These are phyloP conservation scores for Monilinia fructigena DNA, from an alignment of 2,329 filamentous ascomycete genomes.

Conservation along the genomic window DNA sequence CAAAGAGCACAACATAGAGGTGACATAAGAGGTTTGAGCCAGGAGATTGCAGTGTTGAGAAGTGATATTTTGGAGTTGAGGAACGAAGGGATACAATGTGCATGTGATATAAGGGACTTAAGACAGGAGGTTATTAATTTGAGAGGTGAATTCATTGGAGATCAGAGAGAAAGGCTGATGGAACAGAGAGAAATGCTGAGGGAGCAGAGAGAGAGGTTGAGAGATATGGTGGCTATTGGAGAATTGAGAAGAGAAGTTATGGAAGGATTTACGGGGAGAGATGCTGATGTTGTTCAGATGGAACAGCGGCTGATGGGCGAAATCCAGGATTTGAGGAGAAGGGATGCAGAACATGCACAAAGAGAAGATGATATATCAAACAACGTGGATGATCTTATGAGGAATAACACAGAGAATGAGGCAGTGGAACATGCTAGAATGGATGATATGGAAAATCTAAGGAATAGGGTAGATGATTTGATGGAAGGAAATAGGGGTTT, in stretches of 20 bases:
- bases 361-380: neutral
- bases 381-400: neutral
- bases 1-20: neutral
- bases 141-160: neutral
- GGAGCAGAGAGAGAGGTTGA: neutral
- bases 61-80: neutral
- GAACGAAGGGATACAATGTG: no score
- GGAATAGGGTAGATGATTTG: neutral
- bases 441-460: neutral
- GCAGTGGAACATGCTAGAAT: no score
- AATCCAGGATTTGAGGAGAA: neutral
- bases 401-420: neutral
- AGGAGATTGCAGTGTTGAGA: neutral
- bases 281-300: neutral
- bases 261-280: neutral
- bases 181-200: neutral
- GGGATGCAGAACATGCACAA: neutral
- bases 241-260: conserved; percentile 2
- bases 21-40: neutral
- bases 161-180: neutral
- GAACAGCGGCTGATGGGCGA: neutral
- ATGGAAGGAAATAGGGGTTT: neutral
- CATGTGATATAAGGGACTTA: neutral
- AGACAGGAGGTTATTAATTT: neutral
- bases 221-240: neutral